These are phyloP conservation scores for Diospyros lotus DNA, from an alignment of 148 eudicot genomes.

Conservation along the genomic window DNA sequence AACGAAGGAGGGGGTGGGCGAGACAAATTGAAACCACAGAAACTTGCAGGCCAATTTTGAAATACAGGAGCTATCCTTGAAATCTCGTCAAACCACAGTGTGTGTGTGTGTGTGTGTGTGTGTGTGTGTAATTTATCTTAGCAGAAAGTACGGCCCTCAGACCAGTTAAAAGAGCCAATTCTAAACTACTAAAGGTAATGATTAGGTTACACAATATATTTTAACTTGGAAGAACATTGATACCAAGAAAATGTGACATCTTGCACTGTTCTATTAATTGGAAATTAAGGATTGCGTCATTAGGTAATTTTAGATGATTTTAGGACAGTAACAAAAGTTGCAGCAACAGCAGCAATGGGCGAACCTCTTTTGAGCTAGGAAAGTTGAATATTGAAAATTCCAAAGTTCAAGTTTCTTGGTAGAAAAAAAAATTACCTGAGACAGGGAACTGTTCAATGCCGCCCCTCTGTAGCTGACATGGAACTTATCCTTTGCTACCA, in stretches of 20 bases:
- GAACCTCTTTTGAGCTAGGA: background rate
- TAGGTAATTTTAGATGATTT: background rate
- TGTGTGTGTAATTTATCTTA: too few relatives aligned
- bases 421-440: slow-evolving; percentile 57
- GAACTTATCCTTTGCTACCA: slow-evolving; percentile 91
- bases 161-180: too few relatives aligned
- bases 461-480: slow-evolving; percentile 92
- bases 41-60: too few relatives aligned
- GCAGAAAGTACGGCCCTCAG: too few relatives aligned
- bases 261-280: background rate
- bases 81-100: too few relatives aligned
- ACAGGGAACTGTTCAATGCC: slow-evolving; percentile 64
- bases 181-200: too few relatives aligned
- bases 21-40: too few relatives aligned
- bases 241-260: background rate
- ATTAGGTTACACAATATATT: background rate
- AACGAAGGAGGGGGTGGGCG: too few relatives aligned
- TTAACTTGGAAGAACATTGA: background rate
- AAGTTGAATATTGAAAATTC: background rate
- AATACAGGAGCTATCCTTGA: too few relatives aligned
- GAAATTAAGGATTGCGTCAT: background rate
- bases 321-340: background rate
- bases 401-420: background rate
- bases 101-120: too few relatives aligned
- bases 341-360: background rate